Evolutionary conservation across 2,329 filamentous ascomycete genomes (phyloP).

Genomic region (Diaporthe helianthi): DNA sequence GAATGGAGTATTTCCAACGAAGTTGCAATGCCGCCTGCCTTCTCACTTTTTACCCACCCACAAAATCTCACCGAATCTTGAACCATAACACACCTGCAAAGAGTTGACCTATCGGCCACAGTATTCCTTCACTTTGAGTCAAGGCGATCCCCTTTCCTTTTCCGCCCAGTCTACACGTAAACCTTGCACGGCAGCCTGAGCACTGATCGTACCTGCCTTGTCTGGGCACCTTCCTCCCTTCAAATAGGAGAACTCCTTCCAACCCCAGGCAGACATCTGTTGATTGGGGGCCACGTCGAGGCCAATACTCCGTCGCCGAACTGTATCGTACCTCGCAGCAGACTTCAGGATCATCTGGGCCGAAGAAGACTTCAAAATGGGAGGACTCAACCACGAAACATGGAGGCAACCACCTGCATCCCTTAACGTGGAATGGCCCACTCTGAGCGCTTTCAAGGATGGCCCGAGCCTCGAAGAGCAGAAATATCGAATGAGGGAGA

Average conservation of each 20-base stretch:
- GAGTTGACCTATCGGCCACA: not conserved
- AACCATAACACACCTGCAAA: not conserved
- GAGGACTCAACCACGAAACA: conserved; percentile 6
- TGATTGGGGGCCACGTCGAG: not conserved
- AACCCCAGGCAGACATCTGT: not conserved
- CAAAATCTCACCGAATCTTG: not conserved
- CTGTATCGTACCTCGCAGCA: not conserved
- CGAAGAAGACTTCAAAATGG: not conserved
- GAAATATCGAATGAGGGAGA: conserved; percentile 24
- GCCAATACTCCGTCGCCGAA: too few relatives aligned
- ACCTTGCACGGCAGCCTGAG: not conserved
- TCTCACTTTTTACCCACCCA: not conserved
- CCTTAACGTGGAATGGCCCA: conserved; percentile 23
- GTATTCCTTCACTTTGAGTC: not conserved
- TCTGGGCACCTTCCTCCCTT: not conserved
- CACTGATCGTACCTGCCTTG: not conserved
- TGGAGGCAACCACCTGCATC: conserved; percentile 24
- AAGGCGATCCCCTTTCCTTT: not conserved
- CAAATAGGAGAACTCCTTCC: too few relatives aligned
- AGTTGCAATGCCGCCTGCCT: too few relatives aligned
- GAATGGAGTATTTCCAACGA: not conserved
- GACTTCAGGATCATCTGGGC: not conserved
- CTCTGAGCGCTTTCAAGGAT: not conserved
- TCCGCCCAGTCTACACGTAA: too few relatives aligned
- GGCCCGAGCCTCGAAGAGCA: conserved; percentile 26